Evolutionary conservation across 225 moss, liverwort and hornwort species (phyloP).

Genomic region (Polytrichum formosum): DNA sequence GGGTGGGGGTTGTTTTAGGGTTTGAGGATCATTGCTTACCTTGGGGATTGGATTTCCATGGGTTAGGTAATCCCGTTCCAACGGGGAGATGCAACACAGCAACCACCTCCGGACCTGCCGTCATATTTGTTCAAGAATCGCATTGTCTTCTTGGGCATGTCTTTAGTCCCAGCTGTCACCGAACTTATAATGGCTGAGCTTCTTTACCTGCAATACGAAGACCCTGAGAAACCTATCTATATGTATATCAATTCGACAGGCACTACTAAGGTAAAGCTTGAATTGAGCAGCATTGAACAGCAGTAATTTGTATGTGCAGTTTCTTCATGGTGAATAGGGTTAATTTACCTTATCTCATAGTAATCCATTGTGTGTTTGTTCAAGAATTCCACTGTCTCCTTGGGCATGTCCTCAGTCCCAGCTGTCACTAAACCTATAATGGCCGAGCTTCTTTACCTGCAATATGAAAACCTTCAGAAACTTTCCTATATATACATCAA

Average conservation of each 20-base stretch:
- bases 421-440: conserved; percentile 92
- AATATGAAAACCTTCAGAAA: conserved; percentile 92
- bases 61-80: conserved; percentile 84
- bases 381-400: conserved; percentile 89
- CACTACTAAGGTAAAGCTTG: conserved; percentile 65
- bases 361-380: conserved; percentile 16
- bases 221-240: conserved; percentile 95
- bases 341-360: no score
- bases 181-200: conserved; percentile 99
- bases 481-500: conserved; percentile 98
- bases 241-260: conserved; percentile 99
- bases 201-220: conserved; percentile 91
- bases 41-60: not conserved
- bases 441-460: conserved; percentile 93
- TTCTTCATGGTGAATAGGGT: no score
- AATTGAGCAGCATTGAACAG: no score
- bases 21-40: no score
- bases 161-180: conserved; percentile 94
- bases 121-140: conserved; percentile 97
- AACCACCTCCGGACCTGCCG: conserved; percentile 92
- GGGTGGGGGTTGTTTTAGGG: no score
- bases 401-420: conserved; percentile 98
- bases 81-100: conserved; percentile 94
- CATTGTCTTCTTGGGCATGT: conserved; percentile 98
- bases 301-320: no score